Conservation (phyloP, 805 yeast species). For the Teunomyces gatunensis region DNA sequence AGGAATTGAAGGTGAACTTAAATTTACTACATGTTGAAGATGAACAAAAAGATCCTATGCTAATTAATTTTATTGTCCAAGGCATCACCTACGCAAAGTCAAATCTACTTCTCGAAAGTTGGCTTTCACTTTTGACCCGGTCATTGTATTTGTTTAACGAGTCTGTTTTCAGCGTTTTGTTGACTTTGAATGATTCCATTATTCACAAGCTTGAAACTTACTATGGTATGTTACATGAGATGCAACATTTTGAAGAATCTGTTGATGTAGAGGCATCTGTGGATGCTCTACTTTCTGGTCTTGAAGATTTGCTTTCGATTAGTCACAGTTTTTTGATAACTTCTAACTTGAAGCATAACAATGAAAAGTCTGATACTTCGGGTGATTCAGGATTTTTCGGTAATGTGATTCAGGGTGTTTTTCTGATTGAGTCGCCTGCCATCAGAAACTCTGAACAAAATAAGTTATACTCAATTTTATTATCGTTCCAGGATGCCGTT, state of each 20-base stretch:
- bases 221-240: conserved; percentile 25
- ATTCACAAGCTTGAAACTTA: conserved; percentile 36
- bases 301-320: conserved; percentile 61
- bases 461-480: conserved; percentile 55
- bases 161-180: conserved; percentile 53
- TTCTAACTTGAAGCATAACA: conserved; percentile 21
- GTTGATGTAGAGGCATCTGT: conserved; percentile 41
- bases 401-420: conserved; percentile 73
- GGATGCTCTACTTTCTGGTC: conserved; percentile 52
- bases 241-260: conserved; percentile 12
- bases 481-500: conserved; percentile 62
- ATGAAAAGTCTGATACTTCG: conserved; percentile 11
- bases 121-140: conserved; percentile 50
- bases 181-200: conserved; percentile 52
- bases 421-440: conserved; percentile 65
- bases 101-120: conserved; percentile 42
- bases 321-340: conserved; percentile 54
- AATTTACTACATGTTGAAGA: conserved; percentile 30
- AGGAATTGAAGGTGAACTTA: conserved; percentile 25
- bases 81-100: conserved; percentile 48
- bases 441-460: conserved; percentile 49
- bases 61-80: conserved; percentile 45
- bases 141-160: conserved; percentile 51
- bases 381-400: conserved; percentile 57
- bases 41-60: conserved; percentile 27